Evolutionary conservation across 2,329 filamentous ascomycete genomes (phyloP).

Genomic region (Penicillium freii): DNA sequence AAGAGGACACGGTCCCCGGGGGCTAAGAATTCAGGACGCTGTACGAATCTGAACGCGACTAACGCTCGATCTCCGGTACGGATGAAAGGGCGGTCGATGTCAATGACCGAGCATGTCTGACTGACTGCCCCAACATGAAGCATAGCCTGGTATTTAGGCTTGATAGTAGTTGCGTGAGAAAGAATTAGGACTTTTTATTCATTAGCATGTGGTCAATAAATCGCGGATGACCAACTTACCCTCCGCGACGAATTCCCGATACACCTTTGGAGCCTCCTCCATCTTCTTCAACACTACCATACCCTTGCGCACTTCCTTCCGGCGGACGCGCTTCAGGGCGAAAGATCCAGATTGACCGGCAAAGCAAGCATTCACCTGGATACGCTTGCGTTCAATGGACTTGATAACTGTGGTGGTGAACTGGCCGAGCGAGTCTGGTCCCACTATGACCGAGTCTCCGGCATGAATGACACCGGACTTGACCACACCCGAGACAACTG

Average conservation of each 20-base stretch:
- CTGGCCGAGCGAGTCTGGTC: constrained; percentile 84
- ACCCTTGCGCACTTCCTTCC: constrained; percentile 93
- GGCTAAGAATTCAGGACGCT: constrained; percentile 86
- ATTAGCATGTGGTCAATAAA: constrained; percentile 8
- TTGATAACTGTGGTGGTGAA: constrained; percentile 84
- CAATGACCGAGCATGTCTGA: constrained; percentile 95
- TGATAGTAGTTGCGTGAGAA: constrained; percentile 94
- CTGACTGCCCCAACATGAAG: constrained; percentile 91
- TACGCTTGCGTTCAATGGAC: constrained; percentile 91
- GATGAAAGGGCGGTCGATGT: constrained; percentile 94
- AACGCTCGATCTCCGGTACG: constrained; percentile 90
- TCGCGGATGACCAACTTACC: constrained; percentile 46
- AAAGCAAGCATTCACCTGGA: constrained; percentile 79
- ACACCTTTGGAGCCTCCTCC: constrained; percentile 71
- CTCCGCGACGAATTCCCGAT: constrained; percentile 75
- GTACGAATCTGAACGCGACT: constrained; percentile 92
- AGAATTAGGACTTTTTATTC: constrained; percentile 75
- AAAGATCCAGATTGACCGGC: constrained; percentile 93
- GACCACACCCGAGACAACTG: constrained; percentile 91
- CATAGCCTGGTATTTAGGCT: constrained; percentile 97
- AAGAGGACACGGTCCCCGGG: constrained; percentile 89
- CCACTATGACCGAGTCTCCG: constrained; percentile 85
- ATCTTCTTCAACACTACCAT: constrained; percentile 92
- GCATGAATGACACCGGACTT: constrained; percentile 83
- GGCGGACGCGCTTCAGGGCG: constrained; percentile 78